Base-by-base conservation (phyloP, 495 filamentous ascomycete species). In the Acidiella bohemica region DNA sequence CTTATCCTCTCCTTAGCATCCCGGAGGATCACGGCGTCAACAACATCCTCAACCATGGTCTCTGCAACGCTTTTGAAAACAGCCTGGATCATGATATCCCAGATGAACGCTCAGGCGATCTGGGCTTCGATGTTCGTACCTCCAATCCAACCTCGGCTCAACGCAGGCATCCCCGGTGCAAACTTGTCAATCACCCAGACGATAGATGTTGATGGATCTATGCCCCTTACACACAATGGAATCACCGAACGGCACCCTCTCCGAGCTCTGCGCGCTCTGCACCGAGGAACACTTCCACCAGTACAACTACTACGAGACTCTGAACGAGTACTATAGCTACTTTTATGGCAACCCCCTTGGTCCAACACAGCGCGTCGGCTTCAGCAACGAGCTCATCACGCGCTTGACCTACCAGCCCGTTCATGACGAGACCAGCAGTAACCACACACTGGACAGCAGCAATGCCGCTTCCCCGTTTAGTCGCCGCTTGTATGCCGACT, bases 251-350 rank as follows among this genome's bases (percentile, higher is more conserved):
- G 63, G 46, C 44, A 60, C 50, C 0, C 23, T 65, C 6, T 83
- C 80, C 0, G 60, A 59, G 1, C 88, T 92, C 62, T 93, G 85
- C 52, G 38, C 45, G 10, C 64, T 92, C 19, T 92, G 92, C 63
- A 76, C 66, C 0, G 42, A 61, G 19, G 46, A 61, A 1, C 83
- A 93, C 56, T 93, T 80, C 80, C 46, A 59, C 1, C 52, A 71
- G 17, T 93, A 87, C 30, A 42, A 36, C 38, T 42, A 42, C 26
- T 76, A 73, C 58, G 73, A 82, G 50, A 67, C 73, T 0, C 59
- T 93, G 1, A 71, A 68, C 14, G 92, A 92, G 49, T 92, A 77
- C 66, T 93, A 90, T 56, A 76, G 77, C 25, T 84, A 71, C 59
- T 72, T 76, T 4, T 70, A 72, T 16, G 85, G 84, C 11, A 84